These are phyloP conservation scores for Clavispora phyllophila DNA, from an alignment of 805 yeast species.

Conservation along the genomic window DNA sequence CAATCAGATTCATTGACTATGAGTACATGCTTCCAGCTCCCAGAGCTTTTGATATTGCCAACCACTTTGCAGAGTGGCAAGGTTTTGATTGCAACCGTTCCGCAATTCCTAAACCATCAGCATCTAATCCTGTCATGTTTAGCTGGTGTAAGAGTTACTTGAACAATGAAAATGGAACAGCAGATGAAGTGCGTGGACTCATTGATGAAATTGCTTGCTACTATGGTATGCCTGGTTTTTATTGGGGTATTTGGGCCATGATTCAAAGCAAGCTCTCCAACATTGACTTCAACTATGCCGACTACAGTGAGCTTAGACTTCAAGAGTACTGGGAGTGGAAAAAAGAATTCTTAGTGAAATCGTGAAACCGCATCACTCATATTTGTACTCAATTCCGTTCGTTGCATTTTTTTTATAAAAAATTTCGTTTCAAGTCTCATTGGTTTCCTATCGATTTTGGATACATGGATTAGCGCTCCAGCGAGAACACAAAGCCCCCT, in stretches of 20 bases:
- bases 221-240: conserved; percentile 79
- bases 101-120: conserved; percentile 51
- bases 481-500: too few species aligned
- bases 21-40: conserved; percentile 72
- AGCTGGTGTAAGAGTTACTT: conserved; percentile 60
- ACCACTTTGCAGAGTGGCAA: conserved; percentile 77
- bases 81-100: conserved; percentile 67
- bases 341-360: conserved; percentile 14
- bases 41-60: conserved; percentile 68
- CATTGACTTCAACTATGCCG: conserved; percentile 66
- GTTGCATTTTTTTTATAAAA: too few species aligned
- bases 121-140: conserved; percentile 39
- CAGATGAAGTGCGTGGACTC: conserved; percentile 35
- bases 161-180: conserved; percentile 23
- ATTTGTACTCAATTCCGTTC: too few species aligned
- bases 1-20: conserved; percentile 61
- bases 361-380: too few species aligned
- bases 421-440: too few species aligned
- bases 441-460: too few species aligned
- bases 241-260: conserved; percentile 83
- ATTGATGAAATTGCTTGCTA: conserved; percentile 53
- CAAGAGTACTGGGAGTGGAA: conserved; percentile 73
- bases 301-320: conserved; percentile 55
- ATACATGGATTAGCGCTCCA: too few species aligned
- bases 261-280: conserved; percentile 65